Evolutionary conservation across 495 filamentous ascomycete genomes (phyloP).

Genomic region (Podospora tetraspora): DNA sequence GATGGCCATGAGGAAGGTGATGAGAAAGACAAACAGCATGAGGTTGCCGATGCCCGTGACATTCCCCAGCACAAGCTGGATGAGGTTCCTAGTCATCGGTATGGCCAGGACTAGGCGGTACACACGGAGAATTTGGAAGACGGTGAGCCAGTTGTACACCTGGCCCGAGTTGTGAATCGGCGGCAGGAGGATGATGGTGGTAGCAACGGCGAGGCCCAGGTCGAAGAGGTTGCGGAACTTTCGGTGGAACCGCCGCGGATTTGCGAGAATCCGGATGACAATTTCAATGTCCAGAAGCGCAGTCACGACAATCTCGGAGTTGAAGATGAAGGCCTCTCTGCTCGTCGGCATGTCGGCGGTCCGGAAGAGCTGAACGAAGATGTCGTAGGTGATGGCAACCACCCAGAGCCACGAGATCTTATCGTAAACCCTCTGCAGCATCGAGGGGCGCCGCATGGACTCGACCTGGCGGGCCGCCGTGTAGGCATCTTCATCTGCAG

Average conservation of each 20-base stretch:
- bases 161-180: slow-evolving; percentile 69
- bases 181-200: slow-evolving; percentile 81
- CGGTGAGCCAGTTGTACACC: slow-evolving; percentile 79
- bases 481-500: slow-evolving; percentile 54
- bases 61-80: slow-evolving; percentile 84
- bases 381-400: slow-evolving; percentile 66
- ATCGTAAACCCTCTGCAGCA: slow-evolving; percentile 63
- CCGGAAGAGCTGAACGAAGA: slow-evolving; percentile 68
- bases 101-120: slow-evolving; percentile 91
- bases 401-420: slow-evolving; percentile 78
- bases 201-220: slow-evolving; percentile 70
- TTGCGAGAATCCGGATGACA: slow-evolving; percentile 64
- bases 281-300: slow-evolving; percentile 80
- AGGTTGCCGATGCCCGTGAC: slow-evolving; percentile 88
- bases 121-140: slow-evolving; percentile 89
- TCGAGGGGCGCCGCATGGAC: slow-evolving; percentile 45
- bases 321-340: slow-evolving; percentile 49
- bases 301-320: slow-evolving; percentile 72
- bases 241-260: slow-evolving; percentile 74
- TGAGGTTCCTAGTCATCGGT: slow-evolving; percentile 76
- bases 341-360: slow-evolving; percentile 62
- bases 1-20: slow-evolving; percentile 88
- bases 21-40: slow-evolving; percentile 91
- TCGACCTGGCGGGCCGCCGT: slow-evolving; percentile 40
- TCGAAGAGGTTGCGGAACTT: slow-evolving; percentile 73